These are phyloP conservation scores for Hortiboletus flavorubellus DNA, from an alignment of 768 basidiomycete genomes.

Conservation along the genomic window DNA sequence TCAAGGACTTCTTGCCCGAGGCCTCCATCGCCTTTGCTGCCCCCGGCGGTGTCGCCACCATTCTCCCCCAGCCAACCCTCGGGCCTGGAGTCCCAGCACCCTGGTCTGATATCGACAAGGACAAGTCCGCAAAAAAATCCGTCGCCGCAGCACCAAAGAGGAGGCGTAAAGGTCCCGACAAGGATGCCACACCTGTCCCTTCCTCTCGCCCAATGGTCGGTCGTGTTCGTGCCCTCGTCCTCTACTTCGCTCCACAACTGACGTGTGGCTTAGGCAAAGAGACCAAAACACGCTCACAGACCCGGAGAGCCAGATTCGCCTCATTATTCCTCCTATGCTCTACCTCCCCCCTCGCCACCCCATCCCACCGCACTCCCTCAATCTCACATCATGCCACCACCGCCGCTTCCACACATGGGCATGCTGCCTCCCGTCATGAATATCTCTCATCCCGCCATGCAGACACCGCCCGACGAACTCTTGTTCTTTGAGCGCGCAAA, in stretches of 20 bases:
- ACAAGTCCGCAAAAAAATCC: conserved; percentile 44
- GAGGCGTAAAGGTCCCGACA: conserved; percentile 62
- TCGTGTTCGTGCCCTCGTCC: conserved; percentile 38
- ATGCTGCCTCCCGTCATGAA: conserved; percentile 23
- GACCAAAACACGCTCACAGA: conserved; percentile 59
- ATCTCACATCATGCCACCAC: conserved; percentile 29
- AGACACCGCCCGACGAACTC: conserved; percentile 65
- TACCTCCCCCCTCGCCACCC: conserved; percentile 37
- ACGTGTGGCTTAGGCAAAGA: conserved; percentile 47
- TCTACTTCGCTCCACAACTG: conserved; percentile 1
- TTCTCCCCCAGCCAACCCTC: conserved; percentile 48
- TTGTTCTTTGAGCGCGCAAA: conserved; percentile 95
- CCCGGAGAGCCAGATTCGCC: conserved; percentile 55
- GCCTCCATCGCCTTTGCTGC: conserved; percentile 42
- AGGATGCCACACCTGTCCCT: conserved; percentile 63
- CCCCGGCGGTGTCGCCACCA: conserved; percentile 41
- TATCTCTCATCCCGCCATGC: conserved; percentile 31
- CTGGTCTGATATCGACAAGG: conserved; percentile 41
- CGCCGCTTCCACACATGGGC: conserved; percentile 25
- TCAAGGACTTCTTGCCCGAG: conserved; percentile 79
- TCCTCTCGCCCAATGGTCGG: conserved; percentile 46
- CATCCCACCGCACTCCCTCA: conserved; percentile 21
- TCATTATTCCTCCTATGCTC: conserved; percentile 42
- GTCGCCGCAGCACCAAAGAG: conserved; percentile 45
- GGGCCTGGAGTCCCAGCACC: conserved; percentile 32